phyloP scores from a whole-genome alignment of 257 asterid species.

The Penstemon davidsonii region DNA sequence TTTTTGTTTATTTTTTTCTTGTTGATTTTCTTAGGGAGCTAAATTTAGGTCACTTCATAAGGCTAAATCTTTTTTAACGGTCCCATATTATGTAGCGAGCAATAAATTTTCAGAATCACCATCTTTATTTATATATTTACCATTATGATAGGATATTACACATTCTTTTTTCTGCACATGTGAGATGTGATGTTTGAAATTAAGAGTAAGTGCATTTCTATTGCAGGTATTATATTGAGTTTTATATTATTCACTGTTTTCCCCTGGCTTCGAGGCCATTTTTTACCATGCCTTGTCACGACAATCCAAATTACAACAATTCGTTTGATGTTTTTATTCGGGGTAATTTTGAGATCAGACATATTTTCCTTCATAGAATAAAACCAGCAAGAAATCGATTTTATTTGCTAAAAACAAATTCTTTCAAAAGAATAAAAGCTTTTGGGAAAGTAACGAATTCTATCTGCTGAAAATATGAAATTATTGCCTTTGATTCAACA shows the following conservation, averaged over 20 bases:
- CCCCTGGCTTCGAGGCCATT: slow-evolving; percentile 87
- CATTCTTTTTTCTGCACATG: neutral
- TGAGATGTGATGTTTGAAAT: neutral
- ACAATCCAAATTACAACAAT: slow-evolving; percentile 64
- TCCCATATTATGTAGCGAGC: neutral
- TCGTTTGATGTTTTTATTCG: slow-evolving; percentile 90
- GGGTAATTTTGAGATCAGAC: slow-evolving; percentile 42
- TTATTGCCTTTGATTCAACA: neutral
- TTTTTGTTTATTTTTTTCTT: slow-evolving; percentile 20
- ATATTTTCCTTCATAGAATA: neutral
- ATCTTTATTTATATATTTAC: too few relatives aligned
- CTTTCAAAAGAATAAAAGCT: neutral
- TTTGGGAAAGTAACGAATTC: neutral
- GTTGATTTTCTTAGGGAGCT: neutral
- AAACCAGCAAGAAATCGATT: neutral
- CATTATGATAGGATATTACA: too few relatives aligned
- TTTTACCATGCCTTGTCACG: slow-evolving; percentile 87
- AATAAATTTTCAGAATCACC: neutral
- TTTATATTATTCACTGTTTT: slow-evolving; percentile 89
- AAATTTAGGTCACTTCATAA: neutral
- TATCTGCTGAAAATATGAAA: neutral
- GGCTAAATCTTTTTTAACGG: neutral
- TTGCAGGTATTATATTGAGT: slow-evolving; percentile 80
- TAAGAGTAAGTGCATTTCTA: slow-evolving; percentile 12
- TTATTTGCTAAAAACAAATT: neutral